Evolutionary conservation across 179 eudicot genomes (phyloP), one percentile per base, ranked within the genome.

Genomic region (Camellia oleifera): DNA sequence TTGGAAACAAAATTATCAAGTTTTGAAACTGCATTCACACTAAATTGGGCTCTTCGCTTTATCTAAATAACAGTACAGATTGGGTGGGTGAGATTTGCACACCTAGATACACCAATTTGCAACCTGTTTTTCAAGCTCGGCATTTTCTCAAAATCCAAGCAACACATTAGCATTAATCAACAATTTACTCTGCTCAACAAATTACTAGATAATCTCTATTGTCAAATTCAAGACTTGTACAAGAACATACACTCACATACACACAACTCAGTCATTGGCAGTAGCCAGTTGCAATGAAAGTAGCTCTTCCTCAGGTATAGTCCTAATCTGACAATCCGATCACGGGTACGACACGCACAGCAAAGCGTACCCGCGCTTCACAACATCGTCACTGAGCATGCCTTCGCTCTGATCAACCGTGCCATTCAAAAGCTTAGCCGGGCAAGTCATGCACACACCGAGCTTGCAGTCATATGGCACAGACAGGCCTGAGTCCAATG

Each of bases 381-480:
- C 26, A 23, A 23, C 99, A 73, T 95, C 99, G 61, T 93, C 99
- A 78, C 97, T 95, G 5, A 95, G 92, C 99, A 95, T 95, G 0
- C 99, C 99, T 5, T 91, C 98, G 79, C 90, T 91, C 80, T 95
- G 98, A 79, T 95, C 98, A 32, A 95, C 97, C 6, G 60, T 75
- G 4, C 98, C 98, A 20, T 85, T 85, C 0, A 95, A 5, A 4
- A 95, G 87, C 85, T 81, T 84, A 0, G 98, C 98, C 7, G 98
- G 98, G 63, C 26, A 23, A 23, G 26, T 95, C 98, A 95, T 93
- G 84, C 98, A 95, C 10, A 95, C 98, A 0, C 98, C 98, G 1
- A 95, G 95, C 81, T 93, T 93, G 82, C 98, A 95, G 81, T 95
- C 98, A 72, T 93, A 81, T 0, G 98, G 98, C 69, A 93, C 88